Conservation (phyloP, 2,329 filamentous ascomycete genomes). For the Paecilomyces formosus region DNA sequence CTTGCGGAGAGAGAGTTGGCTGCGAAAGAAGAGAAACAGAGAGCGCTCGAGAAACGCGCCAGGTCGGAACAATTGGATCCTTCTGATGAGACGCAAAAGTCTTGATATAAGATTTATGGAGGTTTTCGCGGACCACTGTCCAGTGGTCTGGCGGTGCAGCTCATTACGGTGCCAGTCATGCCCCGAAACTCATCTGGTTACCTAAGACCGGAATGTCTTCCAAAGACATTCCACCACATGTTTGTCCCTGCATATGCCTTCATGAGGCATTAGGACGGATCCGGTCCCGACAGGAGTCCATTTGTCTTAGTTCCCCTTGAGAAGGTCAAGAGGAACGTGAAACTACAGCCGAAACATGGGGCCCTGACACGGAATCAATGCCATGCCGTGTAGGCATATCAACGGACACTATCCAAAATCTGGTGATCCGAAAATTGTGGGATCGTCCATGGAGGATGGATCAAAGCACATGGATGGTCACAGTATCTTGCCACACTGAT, state of each 20-base stretch:
- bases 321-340: no score
- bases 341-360: no score
- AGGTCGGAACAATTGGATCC: background rate
- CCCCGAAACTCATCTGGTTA: background rate
- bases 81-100: background rate
- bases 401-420: no score
- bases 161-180: background rate
- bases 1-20: constrained; percentile 30
- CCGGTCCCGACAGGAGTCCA: no score
- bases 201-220: background rate
- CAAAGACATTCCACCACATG: background rate
- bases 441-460: no score
- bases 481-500: no score
- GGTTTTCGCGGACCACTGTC: no score
- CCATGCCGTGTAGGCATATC: no score
- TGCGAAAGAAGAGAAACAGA: constrained; percentile 12
- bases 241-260: background rate
- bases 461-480: no score
- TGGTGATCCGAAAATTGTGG: no score
- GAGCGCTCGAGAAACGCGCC: background rate
- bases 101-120: background rate
- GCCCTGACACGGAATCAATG: no score
- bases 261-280: background rate
- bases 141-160: background rate
- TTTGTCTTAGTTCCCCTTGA: no score